Conservation (phyloP, 176 grass and related monocot genomes). For the Rhipidocladum racemiflorum region DNA sequence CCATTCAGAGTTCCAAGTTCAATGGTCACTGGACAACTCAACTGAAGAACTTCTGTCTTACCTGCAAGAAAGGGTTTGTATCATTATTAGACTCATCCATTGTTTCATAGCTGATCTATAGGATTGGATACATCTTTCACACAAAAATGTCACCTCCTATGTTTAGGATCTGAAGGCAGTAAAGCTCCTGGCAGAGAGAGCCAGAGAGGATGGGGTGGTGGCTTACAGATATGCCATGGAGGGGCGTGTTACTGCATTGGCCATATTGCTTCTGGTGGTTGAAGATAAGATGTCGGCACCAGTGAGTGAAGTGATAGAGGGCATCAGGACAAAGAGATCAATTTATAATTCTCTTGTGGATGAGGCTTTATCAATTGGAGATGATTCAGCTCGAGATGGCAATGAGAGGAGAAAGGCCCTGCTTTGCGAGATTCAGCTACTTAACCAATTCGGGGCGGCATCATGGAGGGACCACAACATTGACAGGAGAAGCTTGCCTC, state of each 20-base stretch:
- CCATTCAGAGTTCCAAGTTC: conserved; percentile 42
- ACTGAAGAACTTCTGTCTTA: conserved; percentile 50
- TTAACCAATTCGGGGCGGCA: conserved; percentile 46
- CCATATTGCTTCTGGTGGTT: conserved; percentile 51
- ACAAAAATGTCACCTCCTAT: background rate
- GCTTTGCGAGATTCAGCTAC: conserved; percentile 55
- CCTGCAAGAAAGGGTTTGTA: conserved; percentile 41
- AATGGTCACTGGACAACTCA: conserved; percentile 42
- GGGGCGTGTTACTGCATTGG: conserved; percentile 29
- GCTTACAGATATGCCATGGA: conserved; percentile 53
- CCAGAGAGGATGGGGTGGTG: conserved; percentile 41
- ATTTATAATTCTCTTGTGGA: conserved; percentile 46
- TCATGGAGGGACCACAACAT: conserved; percentile 21
- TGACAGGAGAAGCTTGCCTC: conserved; percentile 40
- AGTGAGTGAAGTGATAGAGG: conserved; percentile 45
- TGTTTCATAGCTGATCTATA: background rate
- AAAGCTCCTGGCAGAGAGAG: conserved; percentile 55
- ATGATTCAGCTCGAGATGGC: conserved; percentile 24
- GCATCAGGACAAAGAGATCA: conserved; percentile 40
- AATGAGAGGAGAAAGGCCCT: conserved; percentile 45
- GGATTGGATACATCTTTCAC: conserved; percentile 5
- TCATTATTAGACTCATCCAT: background rate
- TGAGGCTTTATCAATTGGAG: conserved; percentile 47
- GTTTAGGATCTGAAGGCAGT: conserved; percentile 46
- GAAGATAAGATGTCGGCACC: conserved; percentile 46